These are phyloP conservation scores for Trichoderma virens DNA, from an alignment of 495 filamentous ascomycete species.

Conservation along the genomic window DNA sequence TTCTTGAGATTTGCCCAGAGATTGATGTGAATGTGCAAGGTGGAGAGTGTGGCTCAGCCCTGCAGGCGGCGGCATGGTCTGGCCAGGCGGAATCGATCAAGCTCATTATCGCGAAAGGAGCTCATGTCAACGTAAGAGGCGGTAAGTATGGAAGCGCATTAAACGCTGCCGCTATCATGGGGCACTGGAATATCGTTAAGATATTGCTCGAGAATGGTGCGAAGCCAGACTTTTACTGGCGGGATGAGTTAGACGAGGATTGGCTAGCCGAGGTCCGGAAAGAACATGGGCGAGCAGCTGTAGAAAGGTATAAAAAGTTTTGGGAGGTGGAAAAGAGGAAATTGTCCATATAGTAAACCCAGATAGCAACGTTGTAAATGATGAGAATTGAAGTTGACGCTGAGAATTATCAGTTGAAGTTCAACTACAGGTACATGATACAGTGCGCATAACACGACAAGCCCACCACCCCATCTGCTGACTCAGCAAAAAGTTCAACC, in stretches of 20 bases:
- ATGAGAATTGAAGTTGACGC: too few relatives aligned
- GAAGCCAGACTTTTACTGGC: neutral
- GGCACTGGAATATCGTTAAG: neutral
- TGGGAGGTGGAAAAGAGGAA: neutral
- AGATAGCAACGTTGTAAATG: too few relatives aligned
- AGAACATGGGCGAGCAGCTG: neutral
- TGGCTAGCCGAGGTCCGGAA: neutral
- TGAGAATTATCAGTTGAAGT: too few relatives aligned
- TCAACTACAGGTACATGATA: too few relatives aligned
- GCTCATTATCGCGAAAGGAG: neutral
- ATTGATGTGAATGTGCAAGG: neutral
- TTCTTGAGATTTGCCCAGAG: neutral
- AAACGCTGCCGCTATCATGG: neutral
- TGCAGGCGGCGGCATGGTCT: too few relatives aligned
- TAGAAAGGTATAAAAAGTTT: neutral
- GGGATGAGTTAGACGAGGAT: neutral
- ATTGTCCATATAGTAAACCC: too few relatives aligned
- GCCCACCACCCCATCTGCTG: neutral
- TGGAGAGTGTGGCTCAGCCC: neutral
- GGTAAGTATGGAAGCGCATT: neutral
- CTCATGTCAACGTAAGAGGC: neutral
- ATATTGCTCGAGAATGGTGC: neutral
- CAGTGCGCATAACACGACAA: neutral
- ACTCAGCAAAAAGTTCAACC: constrained; percentile 5
- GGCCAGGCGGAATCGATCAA: neutral